These are phyloP conservation scores for Aspergillus hiratsukae DNA, from an alignment of 2,329 filamentous ascomycete genomes.

Conservation along the genomic window DNA sequence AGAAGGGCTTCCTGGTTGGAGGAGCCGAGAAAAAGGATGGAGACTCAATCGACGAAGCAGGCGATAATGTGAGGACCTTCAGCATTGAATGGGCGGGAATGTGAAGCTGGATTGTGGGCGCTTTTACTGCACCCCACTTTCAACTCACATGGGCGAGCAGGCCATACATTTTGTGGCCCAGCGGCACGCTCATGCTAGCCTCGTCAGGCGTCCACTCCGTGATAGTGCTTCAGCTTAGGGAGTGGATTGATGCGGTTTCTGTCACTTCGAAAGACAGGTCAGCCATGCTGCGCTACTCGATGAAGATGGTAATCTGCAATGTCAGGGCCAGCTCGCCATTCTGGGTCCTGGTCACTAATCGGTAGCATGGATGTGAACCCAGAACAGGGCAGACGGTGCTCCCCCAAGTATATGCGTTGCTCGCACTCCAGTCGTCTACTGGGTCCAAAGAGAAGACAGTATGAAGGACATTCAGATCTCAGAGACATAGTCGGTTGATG, in stretches of 20 bases:
- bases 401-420: neutral
- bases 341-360: neutral
- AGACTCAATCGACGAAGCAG: conserved; percentile 30
- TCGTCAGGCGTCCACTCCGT: neutral
- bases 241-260: no score
- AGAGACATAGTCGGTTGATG: neutral
- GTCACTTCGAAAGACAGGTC: neutral
- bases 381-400: neutral
- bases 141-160: neutral
- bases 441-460: neutral
- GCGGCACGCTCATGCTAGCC: neutral
- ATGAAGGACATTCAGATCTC: neutral
- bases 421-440: neutral
- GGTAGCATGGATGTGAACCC: neutral
- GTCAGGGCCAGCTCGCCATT: neutral
- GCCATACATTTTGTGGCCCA: neutral
- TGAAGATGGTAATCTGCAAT: no score
- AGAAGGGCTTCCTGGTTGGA: conserved; percentile 89
- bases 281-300: neutral
- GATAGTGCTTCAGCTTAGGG: neutral
- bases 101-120: conserved; percentile 46
- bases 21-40: conserved; percentile 51
- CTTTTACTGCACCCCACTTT: neutral
- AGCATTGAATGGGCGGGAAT: conserved; percentile 93
- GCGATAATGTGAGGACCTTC: conserved; percentile 60